Conservation (phyloP, 306 rosid species). For the Dryas alaskensis region DNA sequence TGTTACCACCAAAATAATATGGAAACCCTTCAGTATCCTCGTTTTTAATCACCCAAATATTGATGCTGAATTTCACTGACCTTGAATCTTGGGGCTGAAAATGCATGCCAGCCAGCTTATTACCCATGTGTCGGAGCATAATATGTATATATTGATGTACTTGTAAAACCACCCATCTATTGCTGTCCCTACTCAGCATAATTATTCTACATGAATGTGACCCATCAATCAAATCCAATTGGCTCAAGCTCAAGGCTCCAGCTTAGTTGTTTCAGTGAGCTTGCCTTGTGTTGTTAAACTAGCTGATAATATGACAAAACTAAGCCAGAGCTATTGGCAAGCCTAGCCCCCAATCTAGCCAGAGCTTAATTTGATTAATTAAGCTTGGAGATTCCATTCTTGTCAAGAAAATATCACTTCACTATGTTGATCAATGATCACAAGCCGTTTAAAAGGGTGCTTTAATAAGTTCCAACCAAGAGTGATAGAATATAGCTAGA, state of each 20-base stretch:
- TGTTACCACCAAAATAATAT: no score
- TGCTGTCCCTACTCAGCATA: conserved; percentile 68
- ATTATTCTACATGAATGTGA: conserved; percentile 46
- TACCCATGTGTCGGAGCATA: no score
- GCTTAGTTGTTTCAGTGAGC: conserved; percentile 9
- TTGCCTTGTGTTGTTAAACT: background rate
- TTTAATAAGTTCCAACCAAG: conserved; percentile 26
- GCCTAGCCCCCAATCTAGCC: conserved; percentile 14
- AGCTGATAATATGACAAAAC: background rate
- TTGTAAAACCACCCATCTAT: conserved; percentile 65
- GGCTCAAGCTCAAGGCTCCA: conserved; percentile 4
- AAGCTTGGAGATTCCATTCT: conserved; percentile 42
- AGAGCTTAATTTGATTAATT: conserved; percentile 16
- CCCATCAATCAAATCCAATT: conserved; percentile 64
- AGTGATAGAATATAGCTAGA: background rate
- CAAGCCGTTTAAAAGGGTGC: conserved; percentile 9
- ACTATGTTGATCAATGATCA: background rate
- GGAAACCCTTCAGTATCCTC: background rate
- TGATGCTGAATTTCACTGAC: no score
- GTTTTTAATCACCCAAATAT: background rate
- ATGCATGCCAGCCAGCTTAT: no score
- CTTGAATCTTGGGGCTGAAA: no score
- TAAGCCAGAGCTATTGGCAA: conserved; percentile 22
- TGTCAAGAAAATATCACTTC: conserved; percentile 37
- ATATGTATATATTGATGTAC: conserved; percentile 14